Conservation (phyloP, 257 asterid genomes). For the Solanum rostratum region DNA sequence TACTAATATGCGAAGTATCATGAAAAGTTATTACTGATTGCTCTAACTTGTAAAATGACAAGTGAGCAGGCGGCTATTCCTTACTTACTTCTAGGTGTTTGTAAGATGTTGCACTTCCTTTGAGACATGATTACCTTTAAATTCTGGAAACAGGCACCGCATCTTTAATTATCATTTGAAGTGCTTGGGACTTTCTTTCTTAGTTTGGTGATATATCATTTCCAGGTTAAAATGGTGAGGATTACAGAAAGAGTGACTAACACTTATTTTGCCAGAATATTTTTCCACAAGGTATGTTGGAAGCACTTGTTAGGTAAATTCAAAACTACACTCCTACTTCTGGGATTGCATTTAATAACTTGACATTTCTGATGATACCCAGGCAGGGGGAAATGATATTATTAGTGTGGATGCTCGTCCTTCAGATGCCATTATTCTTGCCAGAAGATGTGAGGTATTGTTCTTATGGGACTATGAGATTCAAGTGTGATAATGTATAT, state of each 20-base stretch:
- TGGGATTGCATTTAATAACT: background rate
- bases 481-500: background rate
- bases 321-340: background rate
- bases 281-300: constrained; percentile 22
- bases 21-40: background rate
- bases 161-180: background rate
- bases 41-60: background rate
- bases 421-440: constrained; percentile 32
- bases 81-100: background rate
- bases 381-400: constrained; percentile 23
- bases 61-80: background rate
- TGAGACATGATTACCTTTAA: background rate
- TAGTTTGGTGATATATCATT: background rate
- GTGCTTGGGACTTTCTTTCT: background rate
- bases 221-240: constrained; percentile 34
- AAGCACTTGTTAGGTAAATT: background rate
- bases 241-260: constrained; percentile 24
- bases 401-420: constrained; percentile 32
- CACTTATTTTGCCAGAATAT: constrained; percentile 24
- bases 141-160: background rate
- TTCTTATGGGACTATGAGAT: background rate
- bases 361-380: background rate
- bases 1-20: background rate
- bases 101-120: background rate
- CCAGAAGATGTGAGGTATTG: constrained; percentile 32